Evolutionary conservation across 108 stramenopile genomes (phyloP), one percentile per base, ranked within the genome.

Genomic region (Discostella pseudostelligera): DNA sequence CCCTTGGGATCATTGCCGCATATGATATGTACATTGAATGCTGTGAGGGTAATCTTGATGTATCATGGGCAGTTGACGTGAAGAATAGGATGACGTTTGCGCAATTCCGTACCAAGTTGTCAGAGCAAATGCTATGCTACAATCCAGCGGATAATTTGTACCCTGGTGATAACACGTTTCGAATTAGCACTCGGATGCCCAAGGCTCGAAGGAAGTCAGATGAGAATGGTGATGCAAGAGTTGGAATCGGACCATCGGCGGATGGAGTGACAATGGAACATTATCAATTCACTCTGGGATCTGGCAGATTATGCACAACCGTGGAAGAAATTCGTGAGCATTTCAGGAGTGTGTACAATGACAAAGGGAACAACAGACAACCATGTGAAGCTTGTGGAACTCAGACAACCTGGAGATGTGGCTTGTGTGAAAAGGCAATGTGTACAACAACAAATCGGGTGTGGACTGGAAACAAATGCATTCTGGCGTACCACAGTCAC

Each of bases 11-110:
- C 2, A 37, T 22, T 39, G 37, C 28, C 3, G 65, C 65, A 43
- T 66, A 42, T 25, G 42, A 44, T 3, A 56, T 56, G 11, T 66
- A 66, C 40, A 13, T 13, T 39, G 54, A 66, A 13, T 54, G 51
- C 42, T 39, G 39, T 25, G 65, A 66, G 13, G 65, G 65, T 19
- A 24, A 14, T 39, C 37, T 56, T 14, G 36, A 55, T 66, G 8
- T 39, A 40, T 42, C 44, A 7, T 62, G 61, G 61, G 12, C 14
- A 2, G n/a, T 43, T 16, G 14, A 12, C 2, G 42, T n/a, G 42
- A 43, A n/a, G 42, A n/a, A 12, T 8, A 43, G 42, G 9, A 43
- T 43, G 42, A 8, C 14, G 2, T 57, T 36, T 29, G 3, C 9
- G 1, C n/a, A 57, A 16, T 57, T 57, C 36, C 56, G 56, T 20